Conservation (phyloP, 495 filamentous ascomycete species). For the Penicillium salamii region DNA sequence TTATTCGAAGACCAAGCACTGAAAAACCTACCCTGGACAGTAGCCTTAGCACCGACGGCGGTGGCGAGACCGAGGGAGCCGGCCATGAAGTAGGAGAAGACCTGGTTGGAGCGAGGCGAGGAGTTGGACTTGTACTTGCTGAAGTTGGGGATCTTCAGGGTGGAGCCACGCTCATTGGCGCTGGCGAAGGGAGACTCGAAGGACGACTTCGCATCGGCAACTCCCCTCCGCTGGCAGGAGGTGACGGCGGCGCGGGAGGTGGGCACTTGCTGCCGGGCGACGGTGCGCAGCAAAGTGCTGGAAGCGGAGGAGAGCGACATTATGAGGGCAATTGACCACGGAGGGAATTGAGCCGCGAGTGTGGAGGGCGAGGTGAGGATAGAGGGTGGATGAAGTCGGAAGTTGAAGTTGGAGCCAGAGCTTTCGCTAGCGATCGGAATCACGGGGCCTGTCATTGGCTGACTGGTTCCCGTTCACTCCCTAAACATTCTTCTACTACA, state of each 20-base stretch:
- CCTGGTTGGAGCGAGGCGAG: conserved; percentile 64
- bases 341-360: conserved; percentile 34
- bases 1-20: conserved; percentile 4
- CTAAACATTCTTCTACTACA: conserved; percentile 4
- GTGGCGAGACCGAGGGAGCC: conserved; percentile 87
- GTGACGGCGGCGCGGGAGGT: conserved; percentile 45
- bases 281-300: conserved; percentile 47
- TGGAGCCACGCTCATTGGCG: conserved; percentile 41
- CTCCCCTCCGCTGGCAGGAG: conserved; percentile 48
- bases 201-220: conserved; percentile 45
- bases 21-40: conserved; percentile 80
- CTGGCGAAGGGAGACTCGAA: conserved; percentile 52
- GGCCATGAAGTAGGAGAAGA: conserved; percentile 98
- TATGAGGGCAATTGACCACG: conserved; percentile 39
- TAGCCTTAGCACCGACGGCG: conserved; percentile 92
- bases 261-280: conserved; percentile 48
- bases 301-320: conserved; percentile 50
- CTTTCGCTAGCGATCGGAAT: conserved; percentile 50
- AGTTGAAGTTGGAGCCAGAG: conserved; percentile 42
- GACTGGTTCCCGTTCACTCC: conserved; percentile 21
- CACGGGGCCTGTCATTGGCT: conserved; percentile 45
- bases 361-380: conserved; percentile 23
- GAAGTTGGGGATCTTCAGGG: conserved; percentile 83
- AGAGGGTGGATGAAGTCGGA: conserved; percentile 42
- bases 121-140: conserved; percentile 75